Evolutionary conservation across 768 basidiomycete species (phyloP).

Genomic region (Serendipita sp.): DNA sequence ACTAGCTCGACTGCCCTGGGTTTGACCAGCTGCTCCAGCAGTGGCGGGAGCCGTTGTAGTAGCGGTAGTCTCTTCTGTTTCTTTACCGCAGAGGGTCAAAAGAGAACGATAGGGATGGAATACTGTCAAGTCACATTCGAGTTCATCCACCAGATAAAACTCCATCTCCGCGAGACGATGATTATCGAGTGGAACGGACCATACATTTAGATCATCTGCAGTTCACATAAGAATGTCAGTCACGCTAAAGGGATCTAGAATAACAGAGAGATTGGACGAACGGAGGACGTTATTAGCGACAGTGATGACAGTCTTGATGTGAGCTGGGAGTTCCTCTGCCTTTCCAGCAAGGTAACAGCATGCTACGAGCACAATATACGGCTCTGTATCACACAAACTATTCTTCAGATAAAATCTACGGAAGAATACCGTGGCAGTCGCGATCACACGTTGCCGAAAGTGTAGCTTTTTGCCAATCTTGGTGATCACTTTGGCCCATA

Average conservation of each 20-base stretch:
- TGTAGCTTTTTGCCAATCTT: conserved; percentile 72
- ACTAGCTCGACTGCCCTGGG: conserved; percentile 9
- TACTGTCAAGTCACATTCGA: conserved; percentile 80
- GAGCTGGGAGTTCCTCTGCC: conserved; percentile 88
- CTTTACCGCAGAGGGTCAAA: conserved; percentile 55
- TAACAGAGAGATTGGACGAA: conserved; percentile 23
- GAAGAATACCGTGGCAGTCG: conserved; percentile 91
- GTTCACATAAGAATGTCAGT: neutral
- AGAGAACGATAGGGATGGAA: conserved; percentile 94
- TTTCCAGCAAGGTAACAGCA: conserved; percentile 96
- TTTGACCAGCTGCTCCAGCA: neutral
- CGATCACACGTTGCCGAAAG: conserved; percentile 79
- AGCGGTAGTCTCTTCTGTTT: conserved; percentile 20
- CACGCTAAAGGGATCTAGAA: neutral
- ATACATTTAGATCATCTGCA: conserved; percentile 50
- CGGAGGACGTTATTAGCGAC: conserved; percentile 69
- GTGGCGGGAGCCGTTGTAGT: conserved; percentile 13
- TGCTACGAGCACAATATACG: conserved; percentile 79
- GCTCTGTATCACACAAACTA: conserved; percentile 88
- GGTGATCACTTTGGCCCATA: conserved; percentile 43
- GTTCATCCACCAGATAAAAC: conserved; percentile 91
- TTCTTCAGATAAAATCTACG: conserved; percentile 96
- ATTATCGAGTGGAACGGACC: conserved; percentile 75
- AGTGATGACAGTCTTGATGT: conserved; percentile 80
- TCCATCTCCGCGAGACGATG: conserved; percentile 96